Conservation (phyloP, 495 filamentous ascomycete genomes). For the Penicillium robsamsonii region DNA sequence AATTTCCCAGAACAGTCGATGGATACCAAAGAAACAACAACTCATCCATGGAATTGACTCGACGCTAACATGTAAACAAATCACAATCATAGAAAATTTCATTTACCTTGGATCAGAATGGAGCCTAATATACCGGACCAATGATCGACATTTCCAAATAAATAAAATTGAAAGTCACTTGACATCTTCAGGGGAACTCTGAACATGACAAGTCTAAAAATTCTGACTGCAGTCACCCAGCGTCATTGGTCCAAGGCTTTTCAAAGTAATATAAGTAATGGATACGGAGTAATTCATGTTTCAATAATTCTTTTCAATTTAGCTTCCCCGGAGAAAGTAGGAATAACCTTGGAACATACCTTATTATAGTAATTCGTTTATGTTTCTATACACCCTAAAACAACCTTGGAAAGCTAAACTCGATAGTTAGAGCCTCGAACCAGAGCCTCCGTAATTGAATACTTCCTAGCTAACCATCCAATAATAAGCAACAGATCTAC, state of each 20-base stretch:
- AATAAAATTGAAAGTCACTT: conserved; percentile 7
- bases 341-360: not conserved
- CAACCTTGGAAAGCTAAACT: not conserved
- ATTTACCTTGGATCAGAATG: conserved; percentile 9
- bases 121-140: conserved; percentile 6
- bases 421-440: conserved; percentile 6
- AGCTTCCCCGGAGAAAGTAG: not conserved
- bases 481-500: conserved; percentile 19
- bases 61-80: conserved; percentile 3
- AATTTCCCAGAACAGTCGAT: conserved; percentile 4
- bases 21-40: not conserved
- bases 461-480: not conserved
- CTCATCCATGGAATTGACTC: conserved; percentile 4
- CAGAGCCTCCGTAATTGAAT: conserved; percentile 7
- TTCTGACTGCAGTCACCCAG: not conserved
- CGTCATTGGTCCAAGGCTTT: not conserved
- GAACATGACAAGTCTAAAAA: conserved; percentile 12
- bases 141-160: conserved; percentile 8
- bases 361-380: not conserved
- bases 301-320: not conserved
- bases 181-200: conserved; percentile 12
- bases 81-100: not conserved
- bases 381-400: not conserved
- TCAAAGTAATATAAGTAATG: not conserved
- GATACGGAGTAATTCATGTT: too few relatives aligned